A percentile compares a stretch with the other conserved stretches of the same genome.
Conservation (phyloP, 257 asterid species). For the Solanum chaucha region DNA sequence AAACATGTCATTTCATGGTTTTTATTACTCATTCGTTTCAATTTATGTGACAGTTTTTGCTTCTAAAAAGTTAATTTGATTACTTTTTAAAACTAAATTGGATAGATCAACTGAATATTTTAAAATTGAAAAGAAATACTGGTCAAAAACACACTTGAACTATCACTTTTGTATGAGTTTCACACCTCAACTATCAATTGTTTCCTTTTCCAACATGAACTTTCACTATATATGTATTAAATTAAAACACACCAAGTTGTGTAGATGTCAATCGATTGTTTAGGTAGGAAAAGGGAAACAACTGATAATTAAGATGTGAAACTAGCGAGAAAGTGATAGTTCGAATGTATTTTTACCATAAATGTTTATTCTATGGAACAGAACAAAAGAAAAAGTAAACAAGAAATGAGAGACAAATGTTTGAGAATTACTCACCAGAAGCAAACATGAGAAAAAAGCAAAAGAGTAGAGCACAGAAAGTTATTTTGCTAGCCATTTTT, state of each 20-base stretch:
- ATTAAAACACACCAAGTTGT: too few relatives aligned
- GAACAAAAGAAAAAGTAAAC: too few relatives aligned
- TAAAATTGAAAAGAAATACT: neutral
- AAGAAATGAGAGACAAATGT: neutral
- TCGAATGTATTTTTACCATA: too few relatives aligned
- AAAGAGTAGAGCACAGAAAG: neutral
- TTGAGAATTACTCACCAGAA: neutral
- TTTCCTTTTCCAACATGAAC: neutral
- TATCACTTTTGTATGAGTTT: too few relatives aligned
- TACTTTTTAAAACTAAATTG: neutral
- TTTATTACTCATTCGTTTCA: too few relatives aligned
- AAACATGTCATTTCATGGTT: neutral
- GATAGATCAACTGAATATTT: neutral
- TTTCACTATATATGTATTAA: neutral
- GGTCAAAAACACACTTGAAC: too few relatives aligned
- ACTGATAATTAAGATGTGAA: too few relatives aligned
- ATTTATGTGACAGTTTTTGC: too few relatives aligned
- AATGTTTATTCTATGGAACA: too few relatives aligned
- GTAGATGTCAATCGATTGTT: neutral
- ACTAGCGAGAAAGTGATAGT: too few relatives aligned
- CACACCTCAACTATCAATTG: neutral
- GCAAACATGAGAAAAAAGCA: neutral
- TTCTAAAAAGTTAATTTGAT: neutral
- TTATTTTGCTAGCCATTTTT: constrained; percentile 8
- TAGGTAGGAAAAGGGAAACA: neutral